phyloP scores from a whole-genome alignment of 2,329 filamentous ascomycete genomes.

The Cladosporium sphaerospermum region DNA sequence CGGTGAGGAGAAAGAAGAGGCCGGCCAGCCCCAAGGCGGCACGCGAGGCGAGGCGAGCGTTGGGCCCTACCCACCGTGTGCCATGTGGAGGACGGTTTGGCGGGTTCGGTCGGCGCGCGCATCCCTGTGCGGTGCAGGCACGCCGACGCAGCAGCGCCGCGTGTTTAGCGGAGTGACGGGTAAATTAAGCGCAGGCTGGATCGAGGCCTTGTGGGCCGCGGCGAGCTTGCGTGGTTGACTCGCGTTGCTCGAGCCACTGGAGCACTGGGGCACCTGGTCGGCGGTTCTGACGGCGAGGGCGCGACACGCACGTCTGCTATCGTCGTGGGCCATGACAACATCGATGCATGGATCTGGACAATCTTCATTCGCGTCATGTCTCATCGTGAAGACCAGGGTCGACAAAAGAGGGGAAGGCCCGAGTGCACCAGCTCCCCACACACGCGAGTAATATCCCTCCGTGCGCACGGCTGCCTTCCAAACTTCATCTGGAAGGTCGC shows the following conservation, averaged over 20 bases:
- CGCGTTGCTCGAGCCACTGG: neutral
- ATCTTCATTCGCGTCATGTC: neutral
- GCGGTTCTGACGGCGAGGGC: too few species aligned
- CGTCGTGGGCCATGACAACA: too few species aligned
- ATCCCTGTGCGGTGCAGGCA: constrained; percentile 1
- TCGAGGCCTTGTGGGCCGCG: constrained; percentile 6
- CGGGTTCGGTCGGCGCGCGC: neutral
- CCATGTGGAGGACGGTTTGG: constrained; percentile 10
- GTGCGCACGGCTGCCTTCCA: constrained; percentile 1
- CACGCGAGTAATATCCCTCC: neutral
- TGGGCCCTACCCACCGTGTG: neutral
- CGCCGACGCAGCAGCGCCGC: neutral
- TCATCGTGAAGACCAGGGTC: neutral
- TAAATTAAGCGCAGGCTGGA: constrained; percentile 3
- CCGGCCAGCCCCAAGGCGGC: neutral
- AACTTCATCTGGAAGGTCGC: constrained; percentile 10
- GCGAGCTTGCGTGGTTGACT: neutral
- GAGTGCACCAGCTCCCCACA: neutral
- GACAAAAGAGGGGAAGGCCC: neutral
- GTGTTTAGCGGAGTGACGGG: constrained; percentile 5
- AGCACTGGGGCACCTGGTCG: neutral
- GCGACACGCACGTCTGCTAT: too few species aligned
- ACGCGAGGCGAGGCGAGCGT: constrained; percentile 3
- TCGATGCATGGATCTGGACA: too few species aligned
- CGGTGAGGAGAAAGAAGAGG: neutral